Conservation (phyloP, 169 alveolate species). For the Babesia bovis region DNA sequence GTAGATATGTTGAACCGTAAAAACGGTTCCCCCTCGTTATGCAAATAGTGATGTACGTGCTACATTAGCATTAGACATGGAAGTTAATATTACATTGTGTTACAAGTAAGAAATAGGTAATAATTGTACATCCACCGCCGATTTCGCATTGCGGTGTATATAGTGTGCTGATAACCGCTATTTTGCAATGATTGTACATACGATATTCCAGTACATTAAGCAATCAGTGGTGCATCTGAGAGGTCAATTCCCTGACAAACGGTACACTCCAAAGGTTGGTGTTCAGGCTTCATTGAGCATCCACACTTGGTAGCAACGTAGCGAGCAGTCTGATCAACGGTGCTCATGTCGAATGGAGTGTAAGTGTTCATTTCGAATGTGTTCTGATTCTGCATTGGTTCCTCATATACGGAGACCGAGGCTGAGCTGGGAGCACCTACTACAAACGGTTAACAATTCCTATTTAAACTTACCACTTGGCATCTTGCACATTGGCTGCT, state of each 20-base stretch:
- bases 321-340: constrained; percentile 57
- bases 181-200: constrained; percentile 1
- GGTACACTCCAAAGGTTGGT: constrained; percentile 46
- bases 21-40: no score
- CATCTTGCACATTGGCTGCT: neutral
- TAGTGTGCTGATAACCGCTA: no score
- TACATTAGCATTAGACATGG: no score
- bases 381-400: neutral
- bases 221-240: constrained; percentile 69
- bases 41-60: no score
- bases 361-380: constrained; percentile 46
- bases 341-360: constrained; percentile 67
- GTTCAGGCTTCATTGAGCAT: constrained; percentile 38
- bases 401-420: neutral
- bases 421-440: neutral
- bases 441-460: neutral
- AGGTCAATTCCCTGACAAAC: constrained; percentile 64
- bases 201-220: constrained; percentile 18
- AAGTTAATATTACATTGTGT: no score
- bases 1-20: no score
- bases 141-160: no score
- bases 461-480: neutral
- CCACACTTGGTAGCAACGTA: constrained; percentile 63
- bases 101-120: no score
- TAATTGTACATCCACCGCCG: no score